Conservation (phyloP, 164 flowering plant genomes). For the Vitis cinerea region DNA sequence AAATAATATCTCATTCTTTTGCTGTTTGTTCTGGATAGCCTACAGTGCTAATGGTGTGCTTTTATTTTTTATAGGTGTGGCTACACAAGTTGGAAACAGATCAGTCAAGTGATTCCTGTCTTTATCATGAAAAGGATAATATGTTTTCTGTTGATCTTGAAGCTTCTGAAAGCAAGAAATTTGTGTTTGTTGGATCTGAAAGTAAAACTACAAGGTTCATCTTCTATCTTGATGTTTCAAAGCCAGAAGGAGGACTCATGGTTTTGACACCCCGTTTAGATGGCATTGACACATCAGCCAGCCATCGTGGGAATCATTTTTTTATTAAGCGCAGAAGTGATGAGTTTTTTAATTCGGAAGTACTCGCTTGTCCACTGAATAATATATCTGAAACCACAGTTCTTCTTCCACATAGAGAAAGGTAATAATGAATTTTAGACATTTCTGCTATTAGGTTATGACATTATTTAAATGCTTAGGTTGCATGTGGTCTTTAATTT, state of each 20-base stretch:
- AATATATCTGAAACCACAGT: slow-evolving; percentile 59
- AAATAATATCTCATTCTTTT: no score
- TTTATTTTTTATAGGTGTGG: slow-evolving; percentile 46
- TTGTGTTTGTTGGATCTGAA: slow-evolving; percentile 72
- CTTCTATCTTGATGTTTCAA: slow-evolving; percentile 64
- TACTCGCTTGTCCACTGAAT: slow-evolving; percentile 75
- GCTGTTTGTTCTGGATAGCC: no score
- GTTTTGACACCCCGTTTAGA: slow-evolving; percentile 72
- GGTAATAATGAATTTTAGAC: slow-evolving; percentile 33
- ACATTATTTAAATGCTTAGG: no score
- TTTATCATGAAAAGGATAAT: slow-evolving; percentile 73
- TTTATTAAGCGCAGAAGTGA: slow-evolving; percentile 59
- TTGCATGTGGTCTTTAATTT: no score
- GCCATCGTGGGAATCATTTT: slow-evolving; percentile 85
- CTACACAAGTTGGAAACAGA: slow-evolving; percentile 60
- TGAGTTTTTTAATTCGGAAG: slow-evolving; percentile 73
- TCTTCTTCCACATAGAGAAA: slow-evolving; percentile 82
- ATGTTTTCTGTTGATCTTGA: slow-evolving; percentile 70
- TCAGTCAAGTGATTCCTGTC: slow-evolving; percentile 53
- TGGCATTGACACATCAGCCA: slow-evolving; percentile 75
- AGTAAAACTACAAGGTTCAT: slow-evolving; percentile 81
- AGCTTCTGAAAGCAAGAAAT: slow-evolving; percentile 84
- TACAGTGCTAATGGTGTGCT: no score
- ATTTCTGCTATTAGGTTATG: no score
- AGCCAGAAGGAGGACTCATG: slow-evolving; percentile 60